Evolutionary conservation across 768 basidiomycete species (phyloP), one percentile per base, ranked within the genome.

Genomic region (Pulveroboletus sp.): DNA sequence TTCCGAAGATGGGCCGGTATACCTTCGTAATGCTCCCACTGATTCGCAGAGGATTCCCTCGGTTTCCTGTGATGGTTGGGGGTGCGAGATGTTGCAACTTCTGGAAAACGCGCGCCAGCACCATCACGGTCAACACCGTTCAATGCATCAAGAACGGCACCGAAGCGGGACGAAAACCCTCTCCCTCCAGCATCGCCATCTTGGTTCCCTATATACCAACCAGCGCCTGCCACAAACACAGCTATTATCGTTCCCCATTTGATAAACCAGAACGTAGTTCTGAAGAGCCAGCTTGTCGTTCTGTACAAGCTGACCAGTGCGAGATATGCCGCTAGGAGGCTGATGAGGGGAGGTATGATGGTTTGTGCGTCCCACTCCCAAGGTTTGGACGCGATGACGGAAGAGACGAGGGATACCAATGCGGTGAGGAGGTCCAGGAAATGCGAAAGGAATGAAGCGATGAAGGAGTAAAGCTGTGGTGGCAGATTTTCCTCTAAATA

Each of bases 301-400:
- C 86, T 84, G 69, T 89, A 89, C 45, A 89, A 67, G 63, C 82
- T 87, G 35, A 83, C 53, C n/a, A 92, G 73, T 4, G 86, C 86
- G 51, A 89, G 75, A 67, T 91, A 92, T 17, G 86, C 83, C 5
- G 78, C 75, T 44, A 90, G 66, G 26, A 91, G 65, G 51, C 79
- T 84, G 60, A 92, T 79, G 61, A 90, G 68, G 1, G 89, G 89
- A 8, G 89, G 87, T 17, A 91, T 60, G 40, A 89, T 62, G 24
- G 76, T 77, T 63, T 89, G 83, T 6, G 74, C 71, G 58, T 86
- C 77, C 85, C 85, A 88, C 54, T 79, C 73, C 56, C 73, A 69
- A 29, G 82, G 82, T 51, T 74, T 70, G 41, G 76, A 75, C 23
- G 76, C 70, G 13, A 78, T 37, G 14, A 87, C 60, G 3, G 81